phyloP scores from a whole-genome alignment of 2,329 filamentous ascomycete genomes.

The Fusarium poae region DNA sequence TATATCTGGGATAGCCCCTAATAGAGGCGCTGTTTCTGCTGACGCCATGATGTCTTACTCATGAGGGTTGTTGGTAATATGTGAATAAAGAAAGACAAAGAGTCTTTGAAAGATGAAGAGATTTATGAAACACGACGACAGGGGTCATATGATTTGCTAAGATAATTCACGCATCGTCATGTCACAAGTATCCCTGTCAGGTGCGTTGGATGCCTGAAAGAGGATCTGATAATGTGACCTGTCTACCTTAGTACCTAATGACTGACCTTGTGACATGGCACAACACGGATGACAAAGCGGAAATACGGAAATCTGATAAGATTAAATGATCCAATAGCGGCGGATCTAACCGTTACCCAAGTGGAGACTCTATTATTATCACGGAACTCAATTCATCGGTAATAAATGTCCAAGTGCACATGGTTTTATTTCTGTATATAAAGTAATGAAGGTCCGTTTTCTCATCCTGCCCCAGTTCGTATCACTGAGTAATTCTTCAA shows the following conservation, averaged over 20 bases:
- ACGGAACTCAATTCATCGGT: background rate
- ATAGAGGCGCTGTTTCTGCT: constrained; percentile 32
- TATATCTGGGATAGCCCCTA: background rate
- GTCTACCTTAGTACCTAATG: no score
- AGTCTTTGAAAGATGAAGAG: background rate
- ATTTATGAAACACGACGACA: constrained; percentile 4
- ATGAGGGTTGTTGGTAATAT: background rate
- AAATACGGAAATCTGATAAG: constrained; percentile 43
- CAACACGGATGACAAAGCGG: constrained; percentile 16
- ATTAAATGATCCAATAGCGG: constrained; percentile 41
- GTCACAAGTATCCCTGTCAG: constrained; percentile 5
- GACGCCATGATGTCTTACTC: constrained; percentile 15
- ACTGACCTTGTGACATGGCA: constrained; percentile 33
- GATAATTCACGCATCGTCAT: constrained; percentile 7
- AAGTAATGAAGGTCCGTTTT: no score
- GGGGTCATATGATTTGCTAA: constrained; percentile 24
- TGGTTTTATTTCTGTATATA: no score
- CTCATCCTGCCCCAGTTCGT: no score
- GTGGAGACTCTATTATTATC: constrained; percentile 19
- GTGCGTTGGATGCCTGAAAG: constrained; percentile 10
- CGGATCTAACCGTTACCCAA: constrained; percentile 44
- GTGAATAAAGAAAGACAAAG: background rate
- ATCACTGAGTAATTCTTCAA: no score
- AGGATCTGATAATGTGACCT: constrained; percentile 10
- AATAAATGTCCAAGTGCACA: no score